These are phyloP conservation scores for Cucurbitaria berberidis DNA, from an alignment of 2,329 filamentous ascomycete species.

Conservation along the genomic window DNA sequence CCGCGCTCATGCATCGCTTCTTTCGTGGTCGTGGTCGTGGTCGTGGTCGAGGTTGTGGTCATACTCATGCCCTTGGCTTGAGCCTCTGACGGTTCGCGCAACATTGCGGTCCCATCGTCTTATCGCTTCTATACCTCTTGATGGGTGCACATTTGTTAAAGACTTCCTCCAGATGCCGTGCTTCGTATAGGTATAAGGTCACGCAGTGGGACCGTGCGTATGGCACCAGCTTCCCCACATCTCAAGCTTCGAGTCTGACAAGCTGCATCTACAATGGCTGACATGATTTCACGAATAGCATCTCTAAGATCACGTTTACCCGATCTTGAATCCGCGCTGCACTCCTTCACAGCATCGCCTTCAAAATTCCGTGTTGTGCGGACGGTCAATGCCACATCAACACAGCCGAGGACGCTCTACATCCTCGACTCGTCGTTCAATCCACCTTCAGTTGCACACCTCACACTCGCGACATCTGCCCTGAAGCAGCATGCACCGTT, in stretches of 20 bases:
- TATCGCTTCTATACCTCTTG: too few species aligned
- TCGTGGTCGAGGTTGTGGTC: too few species aligned
- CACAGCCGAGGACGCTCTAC: slow-evolving; percentile 57
- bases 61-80: too few species aligned
- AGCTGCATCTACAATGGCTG: slow-evolving; percentile 13
- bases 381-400: slow-evolving; percentile 40
- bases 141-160: too few species aligned
- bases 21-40: too few species aligned
- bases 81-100: too few species aligned
- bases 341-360: slow-evolving; percentile 40
- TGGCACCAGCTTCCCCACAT: background rate
- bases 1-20: too few species aligned
- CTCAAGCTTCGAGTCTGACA: background rate
- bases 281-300: slow-evolving; percentile 39
- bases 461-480: slow-evolving; percentile 61
- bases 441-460: slow-evolving; percentile 66
- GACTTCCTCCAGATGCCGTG: too few species aligned
- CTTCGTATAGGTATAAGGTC: too few species aligned
- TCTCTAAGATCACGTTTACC: slow-evolving; percentile 37
- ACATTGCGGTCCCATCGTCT: too few species aligned
- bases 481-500: slow-evolving; percentile 48
- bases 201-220: background rate
- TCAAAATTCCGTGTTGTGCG: slow-evolving; percentile 46
- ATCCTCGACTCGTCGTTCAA: slow-evolving; percentile 72
- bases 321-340: slow-evolving; percentile 41